Conservation (phyloP, 139 green algal species). For the Haematococcus lacustris region DNA sequence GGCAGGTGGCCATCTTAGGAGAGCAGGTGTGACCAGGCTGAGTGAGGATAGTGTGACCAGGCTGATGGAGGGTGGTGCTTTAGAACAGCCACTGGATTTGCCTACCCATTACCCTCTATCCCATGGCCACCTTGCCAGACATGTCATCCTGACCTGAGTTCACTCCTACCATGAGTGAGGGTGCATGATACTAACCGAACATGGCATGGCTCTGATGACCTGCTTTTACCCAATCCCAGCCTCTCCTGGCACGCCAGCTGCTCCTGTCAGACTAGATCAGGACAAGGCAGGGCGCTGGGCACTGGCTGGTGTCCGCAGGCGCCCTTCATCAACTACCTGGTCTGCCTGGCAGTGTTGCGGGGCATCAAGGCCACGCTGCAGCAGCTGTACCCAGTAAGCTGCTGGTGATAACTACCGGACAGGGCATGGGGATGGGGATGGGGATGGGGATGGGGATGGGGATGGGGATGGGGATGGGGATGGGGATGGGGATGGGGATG, state of each 20-base stretch:
- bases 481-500: too few species aligned
- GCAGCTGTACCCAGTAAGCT: slow-evolving; percentile 11
- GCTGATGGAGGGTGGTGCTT: not conserved
- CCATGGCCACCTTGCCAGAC: not conserved
- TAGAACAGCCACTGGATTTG: not conserved
- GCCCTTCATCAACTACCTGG: slow-evolving; percentile 92
- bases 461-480: too few species aligned
- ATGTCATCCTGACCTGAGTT: not conserved
- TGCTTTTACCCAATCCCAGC: not conserved
- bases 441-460: too few species aligned
- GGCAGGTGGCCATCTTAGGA: slow-evolving; percentile 24
- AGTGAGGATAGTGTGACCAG: not conserved
- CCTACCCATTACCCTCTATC: not conserved
- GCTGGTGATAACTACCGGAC: not conserved
- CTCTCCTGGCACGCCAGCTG: not conserved
- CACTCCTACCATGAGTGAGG: not conserved
- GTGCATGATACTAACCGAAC: not conserved
- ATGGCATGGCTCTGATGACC: not conserved
- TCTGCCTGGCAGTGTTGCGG: slow-evolving; percentile 78
- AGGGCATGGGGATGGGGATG: too few species aligned
- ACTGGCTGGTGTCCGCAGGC: slow-evolving; percentile 46
- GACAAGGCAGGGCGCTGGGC: too few species aligned
- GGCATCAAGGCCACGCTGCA: slow-evolving; percentile 46
- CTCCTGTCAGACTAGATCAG: not conserved
- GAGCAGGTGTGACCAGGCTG: not conserved